Conservation (phyloP, 805 yeast species). For the Candida ficus region DNA sequence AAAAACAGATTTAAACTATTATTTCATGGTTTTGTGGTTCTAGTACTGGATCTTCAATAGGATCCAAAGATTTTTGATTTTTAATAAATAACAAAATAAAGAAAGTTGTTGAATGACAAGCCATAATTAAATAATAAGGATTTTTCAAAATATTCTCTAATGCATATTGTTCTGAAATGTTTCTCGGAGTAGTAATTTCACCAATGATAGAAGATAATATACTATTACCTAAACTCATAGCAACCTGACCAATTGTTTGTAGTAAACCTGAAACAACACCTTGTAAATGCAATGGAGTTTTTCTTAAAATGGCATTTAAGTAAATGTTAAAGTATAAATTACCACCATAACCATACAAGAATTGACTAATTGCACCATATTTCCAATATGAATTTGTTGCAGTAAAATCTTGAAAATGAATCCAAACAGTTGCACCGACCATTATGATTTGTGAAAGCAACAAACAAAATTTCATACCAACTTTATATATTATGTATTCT, state of each 20-base stretch:
- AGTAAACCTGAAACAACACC: constrained; percentile 35
- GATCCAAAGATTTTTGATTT: no score
- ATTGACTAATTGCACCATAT: constrained; percentile 23
- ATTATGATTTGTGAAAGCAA: constrained; percentile 13
- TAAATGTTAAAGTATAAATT: constrained; percentile 32
- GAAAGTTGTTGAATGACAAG: constrained; percentile 4
- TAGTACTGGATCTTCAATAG: no score
- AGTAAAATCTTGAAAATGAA: constrained; percentile 18
- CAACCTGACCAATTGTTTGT: constrained; percentile 33
- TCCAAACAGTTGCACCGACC: constrained; percentile 21
- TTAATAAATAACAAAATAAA: constrained; percentile 5
- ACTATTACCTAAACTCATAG: constrained; percentile 27
- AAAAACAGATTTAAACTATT: no score
- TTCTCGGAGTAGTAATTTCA: constrained; percentile 8
- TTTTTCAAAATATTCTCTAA: constrained; percentile 8
- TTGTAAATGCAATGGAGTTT: constrained; percentile 34
- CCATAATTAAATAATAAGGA: constrained; percentile 9
- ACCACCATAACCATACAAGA: constrained; percentile 22
- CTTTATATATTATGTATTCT: constrained; percentile 14
- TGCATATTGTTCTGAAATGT: background rate
- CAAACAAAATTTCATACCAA: constrained; percentile 21
- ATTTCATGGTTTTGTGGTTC: no score
- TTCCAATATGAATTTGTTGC: constrained; percentile 26
- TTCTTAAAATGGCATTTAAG: constrained; percentile 25
- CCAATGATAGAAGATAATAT: constrained; percentile 26